phyloP scores from a whole-genome alignment of 345 rosid species.

The Linum trigynum region DNA sequence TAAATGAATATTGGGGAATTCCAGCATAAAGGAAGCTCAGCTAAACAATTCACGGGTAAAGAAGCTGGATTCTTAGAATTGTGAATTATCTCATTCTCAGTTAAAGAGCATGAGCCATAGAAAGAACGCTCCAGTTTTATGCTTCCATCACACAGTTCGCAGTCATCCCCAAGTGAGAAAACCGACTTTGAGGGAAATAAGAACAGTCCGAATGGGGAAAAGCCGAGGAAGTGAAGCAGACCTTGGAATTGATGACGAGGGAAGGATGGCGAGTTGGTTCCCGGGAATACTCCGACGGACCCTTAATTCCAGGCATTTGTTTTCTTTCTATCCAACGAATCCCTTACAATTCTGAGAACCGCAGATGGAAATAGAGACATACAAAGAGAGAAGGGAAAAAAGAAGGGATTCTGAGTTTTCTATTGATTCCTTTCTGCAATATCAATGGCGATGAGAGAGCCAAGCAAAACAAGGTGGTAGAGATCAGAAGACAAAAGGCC shows the following conservation, averaged over 20 bases:
- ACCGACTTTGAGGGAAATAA: too few relatives aligned
- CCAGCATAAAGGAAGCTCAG: neutral
- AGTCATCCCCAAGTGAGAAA: neutral
- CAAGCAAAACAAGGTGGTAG: too few relatives aligned
- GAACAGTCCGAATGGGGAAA: neutral
- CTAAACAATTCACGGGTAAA: too few relatives aligned
- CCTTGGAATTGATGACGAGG: slow-evolving; percentile 75
- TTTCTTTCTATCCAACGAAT: neutral
- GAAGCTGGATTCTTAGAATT: neutral
- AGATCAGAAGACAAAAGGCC: too few relatives aligned
- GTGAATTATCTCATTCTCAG: neutral
- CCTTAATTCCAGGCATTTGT: slow-evolving; percentile 69
- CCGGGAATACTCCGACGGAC: slow-evolving; percentile 62
- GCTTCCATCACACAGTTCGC: neutral
- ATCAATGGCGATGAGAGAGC: too few relatives aligned
- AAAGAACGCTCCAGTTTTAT: neutral
- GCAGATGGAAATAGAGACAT: too few relatives aligned
- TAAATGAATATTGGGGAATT: neutral
- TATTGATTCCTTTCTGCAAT: too few relatives aligned
- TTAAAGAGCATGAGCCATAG: neutral
- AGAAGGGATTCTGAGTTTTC: too few relatives aligned
- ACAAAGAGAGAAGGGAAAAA: too few relatives aligned
- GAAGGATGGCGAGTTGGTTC: slow-evolving; percentile 75
- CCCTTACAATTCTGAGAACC: too few relatives aligned
- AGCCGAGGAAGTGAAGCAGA: neutral